These are phyloP conservation scores for Quercus tomentella DNA, from an alignment of 331 rosid genomes.

Conservation along the genomic window DNA sequence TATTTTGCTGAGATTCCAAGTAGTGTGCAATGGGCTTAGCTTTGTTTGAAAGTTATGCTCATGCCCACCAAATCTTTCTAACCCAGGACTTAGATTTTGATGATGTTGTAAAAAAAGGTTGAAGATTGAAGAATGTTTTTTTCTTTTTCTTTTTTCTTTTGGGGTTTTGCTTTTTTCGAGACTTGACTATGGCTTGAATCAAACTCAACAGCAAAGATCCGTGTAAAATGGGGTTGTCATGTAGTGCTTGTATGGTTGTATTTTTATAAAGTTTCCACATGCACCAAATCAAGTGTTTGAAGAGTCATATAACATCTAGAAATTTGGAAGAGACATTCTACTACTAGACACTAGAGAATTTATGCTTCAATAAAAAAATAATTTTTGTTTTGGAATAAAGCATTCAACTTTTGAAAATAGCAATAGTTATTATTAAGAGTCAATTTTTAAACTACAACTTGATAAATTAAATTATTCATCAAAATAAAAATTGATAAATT, in stretches of 20 bases:
- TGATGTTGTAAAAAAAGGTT: not conserved
- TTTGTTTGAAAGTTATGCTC: conserved; percentile 27
- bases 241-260: not conserved
- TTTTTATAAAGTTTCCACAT: not conserved
- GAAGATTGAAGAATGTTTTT: not conserved
- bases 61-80: conserved; percentile 11
- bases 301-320: not conserved
- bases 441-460: too few relatives aligned
- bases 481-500: too few relatives aligned
- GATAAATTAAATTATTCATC: too few relatives aligned
- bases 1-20: not conserved
- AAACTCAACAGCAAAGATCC: not conserved
- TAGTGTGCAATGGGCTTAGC: not conserved
- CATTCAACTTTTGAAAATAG: too few relatives aligned
- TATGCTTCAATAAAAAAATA: too few relatives aligned
- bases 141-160: not conserved
- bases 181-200: not conserved
- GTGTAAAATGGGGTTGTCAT: too few relatives aligned
- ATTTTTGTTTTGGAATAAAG: too few relatives aligned
- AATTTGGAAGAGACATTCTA: too few relatives aligned
- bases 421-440: too few relatives aligned
- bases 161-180: not conserved
- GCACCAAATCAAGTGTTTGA: not conserved
- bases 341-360: too few relatives aligned
- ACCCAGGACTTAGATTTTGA: not conserved